phyloP scores from a whole-genome alignment of 257 asterid species.

The Apocynum venetum region DNA sequence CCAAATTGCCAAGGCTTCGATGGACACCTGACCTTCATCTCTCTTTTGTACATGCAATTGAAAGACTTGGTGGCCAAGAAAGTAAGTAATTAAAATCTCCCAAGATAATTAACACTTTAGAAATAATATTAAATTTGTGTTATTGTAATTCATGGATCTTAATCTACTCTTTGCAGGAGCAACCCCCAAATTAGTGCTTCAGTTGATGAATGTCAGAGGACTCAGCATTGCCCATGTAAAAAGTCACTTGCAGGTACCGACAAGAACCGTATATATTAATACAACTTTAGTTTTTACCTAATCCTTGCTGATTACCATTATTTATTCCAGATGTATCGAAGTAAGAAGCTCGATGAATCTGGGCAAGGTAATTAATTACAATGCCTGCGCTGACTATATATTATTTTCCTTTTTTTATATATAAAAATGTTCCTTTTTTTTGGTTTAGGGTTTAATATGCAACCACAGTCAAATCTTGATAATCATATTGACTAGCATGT shows the following conservation, averaged over 20 bases:
- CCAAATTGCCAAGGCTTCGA: slow-evolving; percentile 83
- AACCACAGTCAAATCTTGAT: neutral
- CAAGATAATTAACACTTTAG: too few species aligned
- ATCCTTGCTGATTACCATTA: neutral
- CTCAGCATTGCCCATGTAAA: slow-evolving; percentile 91
- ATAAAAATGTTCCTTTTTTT: neutral
- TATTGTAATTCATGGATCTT: too few species aligned
- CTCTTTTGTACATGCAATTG: slow-evolving; percentile 82
- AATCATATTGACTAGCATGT: neutral
- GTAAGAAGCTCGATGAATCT: slow-evolving; percentile 82
- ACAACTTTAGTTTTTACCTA: neutral
- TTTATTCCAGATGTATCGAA: slow-evolving; percentile 72
- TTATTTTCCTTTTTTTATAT: neutral
- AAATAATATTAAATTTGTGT: too few species aligned
- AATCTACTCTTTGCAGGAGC: slow-evolving; percentile 54
- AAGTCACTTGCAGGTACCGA: slow-evolving; percentile 92
- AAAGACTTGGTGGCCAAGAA: slow-evolving; percentile 91
- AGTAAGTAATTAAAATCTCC: slow-evolving; percentile 41
- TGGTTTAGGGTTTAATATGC: neutral
- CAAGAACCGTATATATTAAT: neutral
- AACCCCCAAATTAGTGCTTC: slow-evolving; percentile 91
- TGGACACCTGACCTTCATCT: slow-evolving; percentile 94
- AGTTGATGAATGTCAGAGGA: slow-evolving; percentile 82
- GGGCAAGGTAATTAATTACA: slow-evolving; percentile 57
- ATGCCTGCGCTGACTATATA: too few species aligned